A percentile compares a stretch with the other conserved stretches of the same genome.
Evolutionary conservation across 176 grass and related monocot species (phyloP).

Genomic region (Dendrocalamus sinicus): DNA sequence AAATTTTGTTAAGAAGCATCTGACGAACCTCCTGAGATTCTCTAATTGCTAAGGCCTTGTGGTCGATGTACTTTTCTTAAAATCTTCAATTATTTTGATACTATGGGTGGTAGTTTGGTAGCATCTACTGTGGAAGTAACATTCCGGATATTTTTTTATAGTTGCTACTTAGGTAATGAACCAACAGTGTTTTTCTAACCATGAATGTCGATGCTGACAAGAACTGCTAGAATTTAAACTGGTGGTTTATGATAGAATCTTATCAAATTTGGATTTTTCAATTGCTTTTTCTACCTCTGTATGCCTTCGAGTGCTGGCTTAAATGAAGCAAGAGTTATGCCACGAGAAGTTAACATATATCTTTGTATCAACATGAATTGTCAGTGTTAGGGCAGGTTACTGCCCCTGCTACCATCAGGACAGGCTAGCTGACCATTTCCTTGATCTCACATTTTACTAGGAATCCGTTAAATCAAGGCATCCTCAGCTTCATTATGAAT

Average conservation of each 20-base stretch:
- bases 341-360: conserved; percentile 17
- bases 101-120: conserved; percentile 2
- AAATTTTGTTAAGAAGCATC: neutral
- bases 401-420: conserved; percentile 23
- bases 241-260: conserved; percentile 4
- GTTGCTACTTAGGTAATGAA: conserved; percentile 1
- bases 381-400: neutral
- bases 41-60: neutral
- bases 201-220: neutral
- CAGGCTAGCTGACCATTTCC: conserved; percentile 22
- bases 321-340: conserved; percentile 5
- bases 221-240: neutral
- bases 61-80: neutral
- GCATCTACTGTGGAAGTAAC: neutral
- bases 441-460: conserved; percentile 50
- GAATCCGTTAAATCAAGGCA: conserved; percentile 95
- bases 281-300: neutral
- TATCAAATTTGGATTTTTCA: neutral
- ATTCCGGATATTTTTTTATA: neutral
- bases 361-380: conserved; percentile 6
- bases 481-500: conserved; percentile 92
- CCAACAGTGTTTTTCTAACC: neutral
- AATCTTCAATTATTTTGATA: conserved; percentile 1
- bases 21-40: neutral
- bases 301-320: conserved; percentile 23